Evolutionary conservation across 495 filamentous ascomycete genomes (phyloP).

Genomic region (Aspergillus mulundensis): DNA sequence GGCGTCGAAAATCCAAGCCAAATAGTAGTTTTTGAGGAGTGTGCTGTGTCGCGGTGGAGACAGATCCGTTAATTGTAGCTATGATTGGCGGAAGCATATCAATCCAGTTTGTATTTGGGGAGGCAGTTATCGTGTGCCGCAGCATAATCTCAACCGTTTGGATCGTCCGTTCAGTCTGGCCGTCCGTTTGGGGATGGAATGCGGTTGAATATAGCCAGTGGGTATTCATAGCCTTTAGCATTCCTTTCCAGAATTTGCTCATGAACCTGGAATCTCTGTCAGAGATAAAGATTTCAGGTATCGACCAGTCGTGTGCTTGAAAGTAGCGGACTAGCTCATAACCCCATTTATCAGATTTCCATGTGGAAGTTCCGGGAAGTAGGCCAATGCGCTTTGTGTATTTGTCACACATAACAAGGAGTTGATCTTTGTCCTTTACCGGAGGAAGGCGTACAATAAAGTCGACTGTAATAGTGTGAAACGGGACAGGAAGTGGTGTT

Average conservation of each 20-base stretch:
- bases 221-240: no score
- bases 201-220: constrained; percentile 8
- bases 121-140: no score
- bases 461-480: neutral
- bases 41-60: neutral
- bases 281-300: neutral
- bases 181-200: constrained; percentile 19
- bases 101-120: no score
- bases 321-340: neutral
- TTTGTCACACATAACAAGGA: constrained; percentile 1
- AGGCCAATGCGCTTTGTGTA: neutral
- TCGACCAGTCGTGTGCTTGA: neutral
- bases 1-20: neutral
- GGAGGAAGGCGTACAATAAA: neutral
- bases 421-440: neutral
- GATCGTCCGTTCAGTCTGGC: constrained; percentile 15
- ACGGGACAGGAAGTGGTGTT: neutral
- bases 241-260: neutral
- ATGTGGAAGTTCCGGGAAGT: neutral
- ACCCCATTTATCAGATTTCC: neutral
- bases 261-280: neutral
- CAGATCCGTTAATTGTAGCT: neutral
- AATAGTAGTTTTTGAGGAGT: neutral
- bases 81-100: neutral
- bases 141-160: constrained; percentile 18